A percentile compares a stretch with the other conserved stretches of the same genome.
Conservation (phyloP, 352 stramenopile species). For the Lagenidium giganteum region DNA sequence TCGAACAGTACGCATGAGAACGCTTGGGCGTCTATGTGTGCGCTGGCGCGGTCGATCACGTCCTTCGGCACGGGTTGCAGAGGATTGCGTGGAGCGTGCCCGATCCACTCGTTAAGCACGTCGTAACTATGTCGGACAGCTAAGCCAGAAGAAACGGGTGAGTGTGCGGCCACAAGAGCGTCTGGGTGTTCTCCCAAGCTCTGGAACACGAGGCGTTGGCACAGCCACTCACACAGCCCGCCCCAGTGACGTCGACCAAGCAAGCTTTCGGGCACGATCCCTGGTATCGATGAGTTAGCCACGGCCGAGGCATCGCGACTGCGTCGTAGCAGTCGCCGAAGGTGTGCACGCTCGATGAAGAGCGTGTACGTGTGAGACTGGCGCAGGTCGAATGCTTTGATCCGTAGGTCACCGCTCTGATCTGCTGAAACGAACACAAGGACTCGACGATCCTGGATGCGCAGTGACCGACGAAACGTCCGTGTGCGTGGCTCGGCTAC, state of each 20-base stretch:
- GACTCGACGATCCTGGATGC: slow-evolving; percentile 33
- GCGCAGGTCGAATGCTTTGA: slow-evolving; percentile 38
- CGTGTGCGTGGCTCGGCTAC: too few species aligned
- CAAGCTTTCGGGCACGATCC: too few species aligned
- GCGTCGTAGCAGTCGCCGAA: slow-evolving; percentile 29
- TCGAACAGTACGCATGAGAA: slow-evolving; percentile 54
- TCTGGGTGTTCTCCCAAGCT: slow-evolving; percentile 55
- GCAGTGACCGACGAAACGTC: slow-evolving; percentile 26
- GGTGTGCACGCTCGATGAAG: slow-evolving; percentile 37
- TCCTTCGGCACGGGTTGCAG: slow-evolving; percentile 15
- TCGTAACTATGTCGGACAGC: slow-evolving; percentile 47
- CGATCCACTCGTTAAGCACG: slow-evolving; percentile 53
- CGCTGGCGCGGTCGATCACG: slow-evolving; percentile 23
- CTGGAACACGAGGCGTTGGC: slow-evolving; percentile 43
- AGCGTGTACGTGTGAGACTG: slow-evolving; percentile 34
- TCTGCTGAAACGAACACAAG: slow-evolving; percentile 42
- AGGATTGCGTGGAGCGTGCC: slow-evolving; percentile 37
- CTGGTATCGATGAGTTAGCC: background rate
- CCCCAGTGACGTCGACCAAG: slow-evolving; percentile 34
- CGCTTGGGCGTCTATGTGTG: slow-evolving; percentile 22
- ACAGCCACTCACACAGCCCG: slow-evolving; percentile 52
- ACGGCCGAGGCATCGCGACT: background rate
- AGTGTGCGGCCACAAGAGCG: slow-evolving; percentile 24
- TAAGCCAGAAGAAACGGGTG: slow-evolving; percentile 28
- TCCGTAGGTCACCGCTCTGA: slow-evolving; percentile 29